Percentiles rank a stretch among this genome's conserved stretches.
Evolutionary conservation across 257 asterid genomes (phyloP).

Genomic region (Ajuga chamaepitys): DNA sequence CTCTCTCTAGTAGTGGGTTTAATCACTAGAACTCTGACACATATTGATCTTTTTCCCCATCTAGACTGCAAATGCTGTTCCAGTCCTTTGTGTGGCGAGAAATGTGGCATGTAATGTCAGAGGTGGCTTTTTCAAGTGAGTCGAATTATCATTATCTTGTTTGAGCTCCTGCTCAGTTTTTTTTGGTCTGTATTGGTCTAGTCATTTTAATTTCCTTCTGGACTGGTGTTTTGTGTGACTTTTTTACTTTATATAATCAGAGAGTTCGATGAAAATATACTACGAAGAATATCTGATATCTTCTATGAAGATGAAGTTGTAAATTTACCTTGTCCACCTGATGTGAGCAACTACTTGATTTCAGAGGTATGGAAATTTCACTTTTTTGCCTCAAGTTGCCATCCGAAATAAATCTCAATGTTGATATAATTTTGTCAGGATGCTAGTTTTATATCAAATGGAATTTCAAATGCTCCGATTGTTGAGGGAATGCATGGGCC

Average conservation of each 20-base stretch:
- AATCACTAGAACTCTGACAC: neutral
- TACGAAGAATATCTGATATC: constrained; percentile 57
- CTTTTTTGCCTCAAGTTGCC: neutral
- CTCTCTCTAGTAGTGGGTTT: constrained; percentile 14
- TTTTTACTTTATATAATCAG: constrained; percentile 28
- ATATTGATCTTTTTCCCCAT: constrained; percentile 7
- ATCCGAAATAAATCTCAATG: constrained; percentile 15
- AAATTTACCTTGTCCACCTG: constrained; percentile 78
- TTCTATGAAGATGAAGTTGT: constrained; percentile 80
- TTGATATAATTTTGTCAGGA: constrained; percentile 40
- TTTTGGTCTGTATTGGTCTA: neutral
- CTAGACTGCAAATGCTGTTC: constrained; percentile 82
- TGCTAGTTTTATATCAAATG: constrained; percentile 57
- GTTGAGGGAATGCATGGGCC: constrained; percentile 79
- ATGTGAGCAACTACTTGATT: constrained; percentile 88
- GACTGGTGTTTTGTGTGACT: constrained; percentile 4
- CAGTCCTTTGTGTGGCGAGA: constrained; percentile 95
- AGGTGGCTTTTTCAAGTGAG: constrained; percentile 92
- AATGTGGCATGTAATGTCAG: constrained; percentile 98
- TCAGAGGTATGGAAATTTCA: constrained; percentile 55
- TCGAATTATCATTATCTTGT: constrained; percentile 14
- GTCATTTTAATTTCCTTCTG: neutral
- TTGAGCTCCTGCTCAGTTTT: constrained; percentile 10
- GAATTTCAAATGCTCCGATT: constrained; percentile 49
- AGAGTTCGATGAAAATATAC: constrained; percentile 76